Conservation (phyloP, 208 protist species). For the Trypanosoma scelopori region DNA sequence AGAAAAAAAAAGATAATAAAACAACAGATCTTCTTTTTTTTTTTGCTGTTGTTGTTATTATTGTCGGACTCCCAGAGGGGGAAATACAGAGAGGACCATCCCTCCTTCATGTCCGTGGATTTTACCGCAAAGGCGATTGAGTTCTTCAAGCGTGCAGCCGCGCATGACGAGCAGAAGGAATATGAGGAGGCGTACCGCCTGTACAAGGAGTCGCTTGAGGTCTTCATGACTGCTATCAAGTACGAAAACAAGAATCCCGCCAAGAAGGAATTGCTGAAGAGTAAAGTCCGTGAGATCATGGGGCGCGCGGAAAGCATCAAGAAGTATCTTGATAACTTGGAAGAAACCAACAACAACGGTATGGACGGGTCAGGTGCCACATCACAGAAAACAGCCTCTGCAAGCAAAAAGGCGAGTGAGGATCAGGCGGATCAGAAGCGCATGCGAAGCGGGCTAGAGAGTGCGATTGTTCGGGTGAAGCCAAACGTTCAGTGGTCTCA, state of each 20-base stretch:
- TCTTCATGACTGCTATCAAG: constrained; percentile 95
- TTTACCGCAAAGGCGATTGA: constrained; percentile 94
- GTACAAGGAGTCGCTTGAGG: constrained; percentile 95
- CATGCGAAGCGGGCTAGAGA: constrained; percentile 78
- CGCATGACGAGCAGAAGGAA: constrained; percentile 90
- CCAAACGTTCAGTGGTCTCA: constrained; percentile 90
- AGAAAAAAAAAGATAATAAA: not conserved
- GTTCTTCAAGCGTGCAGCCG: constrained; percentile 91
- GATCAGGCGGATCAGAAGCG: constrained; percentile 93
- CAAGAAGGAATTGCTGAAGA: constrained; percentile 91
- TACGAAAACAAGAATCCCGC: constrained; percentile 94
- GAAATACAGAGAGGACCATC: not conserved
- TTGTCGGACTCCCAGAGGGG: not conserved
- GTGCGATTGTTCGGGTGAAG: constrained; percentile 75
- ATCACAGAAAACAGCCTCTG: constrained; percentile 57
- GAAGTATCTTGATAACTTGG: constrained; percentile 86
- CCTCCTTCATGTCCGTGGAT: constrained; percentile 77
- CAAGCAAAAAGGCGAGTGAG: constrained; percentile 78
- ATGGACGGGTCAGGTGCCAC: constrained; percentile 27
- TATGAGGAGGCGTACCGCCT: constrained; percentile 92
- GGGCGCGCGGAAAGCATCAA: constrained; percentile 96
- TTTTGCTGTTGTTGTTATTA: too few relatives aligned
- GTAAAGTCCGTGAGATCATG: constrained; percentile 93
- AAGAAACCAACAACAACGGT: constrained; percentile 34
- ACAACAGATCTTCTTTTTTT: too few relatives aligned